Percentiles rank a stretch among this genome's conserved stretches.
These are phyloP conservation scores for Cryphonectria naterciae DNA, from an alignment of 2,329 filamentous ascomycete genomes.

Conservation along the genomic window DNA sequence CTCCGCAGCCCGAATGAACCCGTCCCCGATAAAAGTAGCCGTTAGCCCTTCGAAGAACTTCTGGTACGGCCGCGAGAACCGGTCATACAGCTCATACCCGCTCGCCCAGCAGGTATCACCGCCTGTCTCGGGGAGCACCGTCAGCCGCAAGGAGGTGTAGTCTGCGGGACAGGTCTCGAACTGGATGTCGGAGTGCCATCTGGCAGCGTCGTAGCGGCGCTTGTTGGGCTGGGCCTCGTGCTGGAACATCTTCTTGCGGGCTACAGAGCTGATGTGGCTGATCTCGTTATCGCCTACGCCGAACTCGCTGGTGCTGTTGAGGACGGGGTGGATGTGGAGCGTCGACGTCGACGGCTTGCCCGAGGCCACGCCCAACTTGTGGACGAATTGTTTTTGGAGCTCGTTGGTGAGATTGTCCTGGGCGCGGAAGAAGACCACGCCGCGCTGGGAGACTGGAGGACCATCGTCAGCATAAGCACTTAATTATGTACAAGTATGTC, in stretches of 20 bases:
- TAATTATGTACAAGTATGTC: not conserved
- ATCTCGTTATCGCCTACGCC: constrained; percentile 47
- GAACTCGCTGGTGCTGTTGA: constrained; percentile 45
- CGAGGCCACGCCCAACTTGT: constrained; percentile 51
- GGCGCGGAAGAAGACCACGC: constrained; percentile 54
- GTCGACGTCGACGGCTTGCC: constrained; percentile 52
- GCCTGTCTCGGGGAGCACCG: constrained; percentile 58
- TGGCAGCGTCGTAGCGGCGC: constrained; percentile 40
- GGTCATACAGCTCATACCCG: constrained; percentile 64
- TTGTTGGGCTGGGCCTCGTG: constrained; percentile 34
- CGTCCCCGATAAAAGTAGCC: constrained; percentile 47
- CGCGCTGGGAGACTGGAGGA: constrained; percentile 50
- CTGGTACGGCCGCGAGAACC: constrained; percentile 54
- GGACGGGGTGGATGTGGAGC: constrained; percentile 52
- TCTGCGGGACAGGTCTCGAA: constrained; percentile 64
- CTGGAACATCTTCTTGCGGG: constrained; percentile 38
- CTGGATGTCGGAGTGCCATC: constrained; percentile 59
- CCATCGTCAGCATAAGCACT: not conserved
- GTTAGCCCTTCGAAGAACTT: constrained; percentile 57
- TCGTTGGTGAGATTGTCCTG: constrained; percentile 50
- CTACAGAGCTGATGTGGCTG: constrained; percentile 50
- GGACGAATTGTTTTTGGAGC: constrained; percentile 51
- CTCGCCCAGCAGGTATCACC: constrained; percentile 65
- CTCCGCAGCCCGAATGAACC: constrained; percentile 43
- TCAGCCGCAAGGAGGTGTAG: constrained; percentile 63